Base-by-base conservation (phyloP, 495 filamentous ascomycete genomes). In the Daldinia concentrica region DNA sequence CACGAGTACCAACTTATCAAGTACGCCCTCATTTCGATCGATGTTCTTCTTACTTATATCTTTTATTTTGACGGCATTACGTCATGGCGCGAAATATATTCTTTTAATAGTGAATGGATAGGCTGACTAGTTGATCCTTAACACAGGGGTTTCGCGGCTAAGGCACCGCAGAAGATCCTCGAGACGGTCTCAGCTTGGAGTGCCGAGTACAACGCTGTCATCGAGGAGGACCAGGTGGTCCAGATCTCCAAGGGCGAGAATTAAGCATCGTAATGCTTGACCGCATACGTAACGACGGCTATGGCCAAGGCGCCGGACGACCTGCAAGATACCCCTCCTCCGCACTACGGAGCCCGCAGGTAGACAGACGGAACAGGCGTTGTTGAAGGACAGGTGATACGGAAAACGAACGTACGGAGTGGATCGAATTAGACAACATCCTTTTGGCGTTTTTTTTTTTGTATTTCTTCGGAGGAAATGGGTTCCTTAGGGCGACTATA, bases 181-280 rank as follows among this genome's bases (percentile, higher is more conserved):
- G 84, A 92, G 64, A 86, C 84, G 6, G 86, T 97, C n/a, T 86
- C 90, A 56, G 85, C 87, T 0, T 82, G 86, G 80, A 90, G 91
- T 26, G 77, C 84, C 30, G 76, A 89, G 58, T 91, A 91, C 77
- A 82, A 87, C 45, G 88, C 90, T 1, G 77, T 85, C 9, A 89
- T 97, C 56, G 93, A 97, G 76, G 90, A 93, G 68, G 93, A 97
- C 73, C 80, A 90, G 72, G 77, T 90, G 27, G 88, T 93, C 60
- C 29, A 74, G 65, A 78, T 76, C 52, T 54, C 64, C 4, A 11
- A 48, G n/a, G 43, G 43, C 30, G 62, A 62, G 61, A 67, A 64
- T 34, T 71, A 61, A 52, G n/a, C 45, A 37, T 9, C 7, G 22
- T 19, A 24, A 6, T 34, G 26, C 19, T 56, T 22, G n/a, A 48